phyloP scores from a whole-genome alignment of 164 flowering plant genomes.

The Tetrastigma voinierianum region DNA sequence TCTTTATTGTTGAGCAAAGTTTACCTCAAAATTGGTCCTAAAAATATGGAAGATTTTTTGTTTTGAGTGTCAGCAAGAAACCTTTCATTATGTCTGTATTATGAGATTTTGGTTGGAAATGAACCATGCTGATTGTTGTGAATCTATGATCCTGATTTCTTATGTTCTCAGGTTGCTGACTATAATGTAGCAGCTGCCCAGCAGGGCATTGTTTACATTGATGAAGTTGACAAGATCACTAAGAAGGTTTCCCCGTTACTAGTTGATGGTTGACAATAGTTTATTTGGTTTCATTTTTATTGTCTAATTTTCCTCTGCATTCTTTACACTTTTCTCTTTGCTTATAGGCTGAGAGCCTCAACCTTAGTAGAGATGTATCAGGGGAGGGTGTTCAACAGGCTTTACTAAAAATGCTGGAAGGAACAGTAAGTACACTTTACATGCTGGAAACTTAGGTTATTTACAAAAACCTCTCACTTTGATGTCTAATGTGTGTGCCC shows the following conservation, averaged over 20 bases:
- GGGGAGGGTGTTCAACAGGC: slow-evolving; percentile 99
- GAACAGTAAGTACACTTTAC: slow-evolving; percentile 67
- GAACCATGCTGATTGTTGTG: background rate
- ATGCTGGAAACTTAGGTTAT: background rate
- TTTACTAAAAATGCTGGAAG: slow-evolving; percentile 93
- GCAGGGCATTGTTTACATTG: slow-evolving; percentile 96
- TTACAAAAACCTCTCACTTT: background rate
- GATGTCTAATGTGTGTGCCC: background rate
- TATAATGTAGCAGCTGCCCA: slow-evolving; percentile 93
- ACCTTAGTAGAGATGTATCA: slow-evolving; percentile 92
- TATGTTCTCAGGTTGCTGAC: slow-evolving; percentile 70
- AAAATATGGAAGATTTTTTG: background rate
- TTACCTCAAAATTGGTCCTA: background rate
- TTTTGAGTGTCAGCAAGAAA: too few relatives aligned
- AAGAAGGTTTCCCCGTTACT: slow-evolving; percentile 57
- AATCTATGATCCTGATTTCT: background rate
- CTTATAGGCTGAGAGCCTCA: slow-evolving; percentile 85
- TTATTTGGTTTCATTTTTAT: background rate
- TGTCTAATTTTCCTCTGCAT: background rate
- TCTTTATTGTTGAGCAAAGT: background rate
- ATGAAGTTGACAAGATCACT: slow-evolving; percentile 98
- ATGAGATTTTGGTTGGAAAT: background rate
- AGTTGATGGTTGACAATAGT: background rate
- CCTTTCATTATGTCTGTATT: too few relatives aligned
- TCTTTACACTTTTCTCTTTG: background rate